phyloP scores from a whole-genome alignment of 2,329 filamentous ascomycete species.

The Chaetomium olivaceum region DNA sequence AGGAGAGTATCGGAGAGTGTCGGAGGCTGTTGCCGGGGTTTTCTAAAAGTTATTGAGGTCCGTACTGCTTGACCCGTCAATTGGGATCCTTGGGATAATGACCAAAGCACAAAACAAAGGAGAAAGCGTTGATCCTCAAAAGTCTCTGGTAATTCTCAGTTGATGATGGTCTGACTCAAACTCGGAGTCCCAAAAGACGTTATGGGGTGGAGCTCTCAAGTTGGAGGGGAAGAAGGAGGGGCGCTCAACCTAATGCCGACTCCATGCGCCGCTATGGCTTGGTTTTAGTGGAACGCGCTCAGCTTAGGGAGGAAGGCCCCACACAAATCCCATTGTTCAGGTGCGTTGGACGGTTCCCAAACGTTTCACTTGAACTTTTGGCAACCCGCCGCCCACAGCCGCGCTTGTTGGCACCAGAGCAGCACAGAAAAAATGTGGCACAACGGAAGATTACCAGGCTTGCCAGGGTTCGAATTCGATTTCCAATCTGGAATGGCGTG shows the following conservation, averaged over 20 bases:
- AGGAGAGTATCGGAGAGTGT: background rate
- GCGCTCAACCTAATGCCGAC: constrained; percentile 3
- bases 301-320: background rate
- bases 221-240: constrained; percentile 8
- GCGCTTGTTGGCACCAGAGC: constrained; percentile 6
- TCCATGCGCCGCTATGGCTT: constrained; percentile 6
- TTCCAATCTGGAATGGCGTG: background rate
- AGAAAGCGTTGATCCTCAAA: background rate
- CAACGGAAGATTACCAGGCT: background rate
- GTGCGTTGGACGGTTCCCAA: background rate
- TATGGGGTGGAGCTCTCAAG: background rate
- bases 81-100: background rate
- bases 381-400: constrained; percentile 17
- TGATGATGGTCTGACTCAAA: background rate
- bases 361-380: background rate
- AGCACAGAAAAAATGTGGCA: background rate
- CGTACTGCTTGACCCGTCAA: background rate
- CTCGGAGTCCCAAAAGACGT: background rate
- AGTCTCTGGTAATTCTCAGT: background rate
- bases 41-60: background rate
- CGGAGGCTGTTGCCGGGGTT: background rate
- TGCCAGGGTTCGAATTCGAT: too few species aligned
- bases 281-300: background rate
- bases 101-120: background rate
- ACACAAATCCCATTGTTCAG: background rate